A percentile compares a stretch with the other conserved stretches of the same genome.
Evolutionary conservation across 345 rosid genomes (phyloP).

Genomic region (Euclidium syriacum): DNA sequence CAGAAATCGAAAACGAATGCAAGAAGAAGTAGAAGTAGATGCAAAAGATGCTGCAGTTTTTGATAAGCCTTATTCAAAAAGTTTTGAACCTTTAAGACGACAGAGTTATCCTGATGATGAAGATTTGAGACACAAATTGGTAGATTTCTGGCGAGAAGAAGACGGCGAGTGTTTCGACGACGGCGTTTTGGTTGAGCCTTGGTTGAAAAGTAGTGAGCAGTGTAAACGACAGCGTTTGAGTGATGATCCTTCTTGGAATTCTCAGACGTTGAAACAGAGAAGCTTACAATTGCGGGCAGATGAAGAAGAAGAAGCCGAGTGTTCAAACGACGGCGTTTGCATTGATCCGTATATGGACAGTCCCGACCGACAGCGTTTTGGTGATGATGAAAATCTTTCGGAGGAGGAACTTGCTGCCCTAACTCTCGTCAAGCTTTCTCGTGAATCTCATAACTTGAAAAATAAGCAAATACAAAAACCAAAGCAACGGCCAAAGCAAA

Average conservation of each 20-base stretch:
- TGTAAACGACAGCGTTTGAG: slow-evolving; percentile 30
- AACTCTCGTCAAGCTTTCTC: slow-evolving; percentile 57
- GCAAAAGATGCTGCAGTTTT: too few species aligned
- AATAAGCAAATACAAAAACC: not conserved
- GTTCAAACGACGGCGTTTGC: not conserved
- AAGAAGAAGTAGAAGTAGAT: too few species aligned
- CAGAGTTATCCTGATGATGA: not conserved
- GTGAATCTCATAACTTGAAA: slow-evolving; percentile 9
- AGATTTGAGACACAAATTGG: not conserved
- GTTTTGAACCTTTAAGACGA: too few species aligned
- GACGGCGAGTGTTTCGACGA: not conserved
- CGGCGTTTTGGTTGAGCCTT: slow-evolving; percentile 17
- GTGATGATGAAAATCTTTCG: slow-evolving; percentile 21
- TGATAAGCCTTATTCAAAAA: too few species aligned
- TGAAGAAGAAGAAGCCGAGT: not conserved
- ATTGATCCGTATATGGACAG: slow-evolving; percentile 38
- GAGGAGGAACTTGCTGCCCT: slow-evolving; percentile 54
- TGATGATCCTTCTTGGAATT: not conserved
- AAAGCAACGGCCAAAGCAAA: not conserved
- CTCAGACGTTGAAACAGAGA: not conserved
- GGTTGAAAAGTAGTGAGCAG: slow-evolving; percentile 38
- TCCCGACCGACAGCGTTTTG: slow-evolving; percentile 32
- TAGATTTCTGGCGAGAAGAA: not conserved
- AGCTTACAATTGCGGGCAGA: not conserved
- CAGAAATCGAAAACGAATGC: too few species aligned